Evolutionary conservation across 2,329 filamentous ascomycete species (phyloP).

Genomic region (Aureobasidium sp.): DNA sequence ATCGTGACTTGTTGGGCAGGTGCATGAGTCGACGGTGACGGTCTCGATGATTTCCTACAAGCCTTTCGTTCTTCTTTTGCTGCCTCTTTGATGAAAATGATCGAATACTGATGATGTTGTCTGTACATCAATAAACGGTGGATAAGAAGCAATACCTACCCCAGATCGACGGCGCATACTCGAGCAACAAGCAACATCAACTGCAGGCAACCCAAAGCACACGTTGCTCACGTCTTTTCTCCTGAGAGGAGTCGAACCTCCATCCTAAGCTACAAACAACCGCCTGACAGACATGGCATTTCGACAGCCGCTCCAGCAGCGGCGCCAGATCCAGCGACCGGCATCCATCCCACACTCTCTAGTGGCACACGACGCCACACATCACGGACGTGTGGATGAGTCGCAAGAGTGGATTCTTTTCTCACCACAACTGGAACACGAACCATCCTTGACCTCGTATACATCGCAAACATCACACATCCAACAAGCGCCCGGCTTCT

Average conservation of each 20-base stretch:
- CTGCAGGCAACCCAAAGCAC: constrained; percentile 1
- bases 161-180: constrained; percentile 6
- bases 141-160: constrained; percentile 14
- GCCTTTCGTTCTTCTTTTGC: background rate
- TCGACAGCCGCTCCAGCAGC: constrained; percentile 29
- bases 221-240: background rate
- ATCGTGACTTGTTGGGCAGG: constrained; percentile 7
- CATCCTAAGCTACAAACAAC: background rate
- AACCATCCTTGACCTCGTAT: constrained; percentile 58
- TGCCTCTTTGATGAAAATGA: background rate
- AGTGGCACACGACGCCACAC: constrained; percentile 28
- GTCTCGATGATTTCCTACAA: background rate
- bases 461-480: constrained; percentile 61
- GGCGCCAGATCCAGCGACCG: constrained; percentile 23
- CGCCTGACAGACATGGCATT: constrained; percentile 25
- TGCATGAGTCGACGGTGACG: background rate
- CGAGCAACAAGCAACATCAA: background rate
- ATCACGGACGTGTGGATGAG: constrained; percentile 51
- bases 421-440: constrained; percentile 49
- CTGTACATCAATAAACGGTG: background rate
- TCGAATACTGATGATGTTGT: constrained; percentile 1
- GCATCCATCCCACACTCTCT: constrained; percentile 19
- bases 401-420: constrained; percentile 96
- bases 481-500: constrained; percentile 64
- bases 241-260: background rate